These are phyloP conservation scores for Candida saitoana DNA, from an alignment of 805 yeast species.

Conservation along the genomic window DNA sequence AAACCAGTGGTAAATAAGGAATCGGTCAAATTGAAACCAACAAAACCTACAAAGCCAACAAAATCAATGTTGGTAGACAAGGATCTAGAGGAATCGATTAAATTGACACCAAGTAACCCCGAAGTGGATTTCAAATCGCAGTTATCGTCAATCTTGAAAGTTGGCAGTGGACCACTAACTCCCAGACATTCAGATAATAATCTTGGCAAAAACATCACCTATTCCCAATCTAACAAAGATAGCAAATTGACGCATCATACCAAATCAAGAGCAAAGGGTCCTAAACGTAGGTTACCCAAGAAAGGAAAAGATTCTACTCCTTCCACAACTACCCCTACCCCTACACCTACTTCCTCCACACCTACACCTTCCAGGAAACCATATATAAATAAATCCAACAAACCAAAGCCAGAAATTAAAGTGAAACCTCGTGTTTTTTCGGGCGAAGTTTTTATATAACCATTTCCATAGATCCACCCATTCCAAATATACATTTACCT, in stretches of 20 bases:
- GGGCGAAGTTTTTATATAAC: constrained; percentile 3
- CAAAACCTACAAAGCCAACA: constrained; percentile 1
- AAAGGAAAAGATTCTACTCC: constrained; percentile 5
- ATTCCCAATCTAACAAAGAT: constrained; percentile 1
- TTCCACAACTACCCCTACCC: background rate
- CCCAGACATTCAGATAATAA: background rate
- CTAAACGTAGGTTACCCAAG: constrained; percentile 47
- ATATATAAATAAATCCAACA: background rate
- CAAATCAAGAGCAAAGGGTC: constrained; percentile 48
- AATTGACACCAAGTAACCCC: constrained; percentile 4
- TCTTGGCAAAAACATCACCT: background rate
- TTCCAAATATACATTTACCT: background rate
- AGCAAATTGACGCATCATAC: constrained; percentile 41
- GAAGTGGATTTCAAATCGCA: constrained; percentile 17
- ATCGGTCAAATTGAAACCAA: no score
- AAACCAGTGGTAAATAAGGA: no score
- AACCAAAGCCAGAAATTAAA: constrained; percentile 1
- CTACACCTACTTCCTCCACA: background rate
- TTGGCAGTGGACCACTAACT: constrained; percentile 23
- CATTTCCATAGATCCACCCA: background rate
- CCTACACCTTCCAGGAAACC: background rate
- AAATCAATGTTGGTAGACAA: background rate
- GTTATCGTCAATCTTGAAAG: constrained; percentile 24
- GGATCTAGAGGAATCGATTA: constrained; percentile 3
- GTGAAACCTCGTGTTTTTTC: constrained; percentile 1